Evolutionary conservation across 345 rosid species (phyloP).

Genomic region (Nephelium lappaceum): DNA sequence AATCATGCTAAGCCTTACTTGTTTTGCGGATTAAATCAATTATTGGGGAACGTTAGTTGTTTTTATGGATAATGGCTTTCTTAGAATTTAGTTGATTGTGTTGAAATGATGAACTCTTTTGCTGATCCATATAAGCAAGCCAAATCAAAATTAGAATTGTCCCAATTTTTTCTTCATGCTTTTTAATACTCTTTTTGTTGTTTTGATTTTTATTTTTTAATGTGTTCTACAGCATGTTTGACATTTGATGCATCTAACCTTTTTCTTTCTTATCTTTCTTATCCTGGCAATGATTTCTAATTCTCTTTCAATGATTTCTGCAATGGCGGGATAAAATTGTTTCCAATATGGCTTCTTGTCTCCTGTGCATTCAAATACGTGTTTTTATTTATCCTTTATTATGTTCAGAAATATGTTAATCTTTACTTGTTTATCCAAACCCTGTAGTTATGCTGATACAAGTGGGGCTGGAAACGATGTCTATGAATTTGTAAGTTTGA

Average conservation of each 20-base stretch:
- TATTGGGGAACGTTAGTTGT: neutral
- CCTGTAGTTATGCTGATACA: conserved; percentile 66
- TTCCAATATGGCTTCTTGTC: neutral
- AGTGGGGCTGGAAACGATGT: conserved; percentile 79
- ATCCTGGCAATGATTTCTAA: neutral
- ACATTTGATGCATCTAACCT: neutral
- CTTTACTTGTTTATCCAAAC: conserved; percentile 14
- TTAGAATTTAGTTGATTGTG: neutral
- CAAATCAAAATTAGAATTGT: neutral
- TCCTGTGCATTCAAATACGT: conserved; percentile 4
- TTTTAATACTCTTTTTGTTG: neutral
- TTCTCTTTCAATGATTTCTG: neutral
- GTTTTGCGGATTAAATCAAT: neutral
- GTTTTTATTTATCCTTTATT: neutral
- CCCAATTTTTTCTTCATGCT: neutral
- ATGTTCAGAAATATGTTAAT: conserved; percentile 12
- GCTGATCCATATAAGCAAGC: neutral
- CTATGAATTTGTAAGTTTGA: conserved; percentile 66
- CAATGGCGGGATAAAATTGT: neutral
- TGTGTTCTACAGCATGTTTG: neutral
- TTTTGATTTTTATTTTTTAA: neutral
- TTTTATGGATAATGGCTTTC: neutral
- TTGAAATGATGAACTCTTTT: neutral
- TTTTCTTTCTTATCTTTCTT: neutral
- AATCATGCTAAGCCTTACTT: conserved; percentile 4